phyloP scores from a whole-genome alignment of 2,329 filamentous ascomycete species.

The Cladophialophora carrionii region DNA sequence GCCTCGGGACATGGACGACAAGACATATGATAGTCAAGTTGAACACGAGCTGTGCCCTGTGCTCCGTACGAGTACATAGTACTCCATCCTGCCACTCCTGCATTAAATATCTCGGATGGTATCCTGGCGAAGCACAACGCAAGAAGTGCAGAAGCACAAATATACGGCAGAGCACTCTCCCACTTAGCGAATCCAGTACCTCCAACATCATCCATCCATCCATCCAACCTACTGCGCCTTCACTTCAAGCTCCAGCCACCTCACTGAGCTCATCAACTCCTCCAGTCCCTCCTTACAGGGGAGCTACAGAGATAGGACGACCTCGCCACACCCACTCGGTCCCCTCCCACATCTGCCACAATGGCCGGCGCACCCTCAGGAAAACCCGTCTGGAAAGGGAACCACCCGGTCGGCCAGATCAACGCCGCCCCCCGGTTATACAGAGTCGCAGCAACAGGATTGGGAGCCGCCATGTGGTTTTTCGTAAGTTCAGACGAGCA shows the following conservation, averaged over 20 bases:
- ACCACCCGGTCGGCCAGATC: slow-evolving; percentile 50
- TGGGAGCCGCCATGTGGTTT: slow-evolving; percentile 99
- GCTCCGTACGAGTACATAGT: no score
- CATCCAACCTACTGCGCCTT: background rate
- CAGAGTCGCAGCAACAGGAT: slow-evolving; percentile 79
- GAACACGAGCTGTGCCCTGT: no score
- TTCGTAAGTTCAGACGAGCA: slow-evolving; percentile 67
- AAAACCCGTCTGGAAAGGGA: slow-evolving; percentile 38
- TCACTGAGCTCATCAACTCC: background rate
- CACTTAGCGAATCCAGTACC: background rate
- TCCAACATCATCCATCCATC: background rate
- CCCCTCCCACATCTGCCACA: background rate
- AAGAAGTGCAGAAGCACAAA: background rate
- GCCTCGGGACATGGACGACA: no score
- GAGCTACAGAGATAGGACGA: background rate
- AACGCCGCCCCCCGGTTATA: slow-evolving; percentile 71
- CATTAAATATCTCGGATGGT: background rate
- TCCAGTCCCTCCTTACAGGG: background rate
- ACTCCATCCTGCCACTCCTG: no score
- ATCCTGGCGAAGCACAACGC: background rate
- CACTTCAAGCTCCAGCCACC: background rate
- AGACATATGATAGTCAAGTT: no score
- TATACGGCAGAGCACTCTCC: background rate
- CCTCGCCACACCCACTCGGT: no score
- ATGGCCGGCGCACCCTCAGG: slow-evolving; percentile 18